Percentiles rank a stretch among this genome's conserved stretches.
These are phyloP conservation scores for Pichia cabralensis DNA, from an alignment of 805 yeast genomes.

Conservation along the genomic window DNA sequence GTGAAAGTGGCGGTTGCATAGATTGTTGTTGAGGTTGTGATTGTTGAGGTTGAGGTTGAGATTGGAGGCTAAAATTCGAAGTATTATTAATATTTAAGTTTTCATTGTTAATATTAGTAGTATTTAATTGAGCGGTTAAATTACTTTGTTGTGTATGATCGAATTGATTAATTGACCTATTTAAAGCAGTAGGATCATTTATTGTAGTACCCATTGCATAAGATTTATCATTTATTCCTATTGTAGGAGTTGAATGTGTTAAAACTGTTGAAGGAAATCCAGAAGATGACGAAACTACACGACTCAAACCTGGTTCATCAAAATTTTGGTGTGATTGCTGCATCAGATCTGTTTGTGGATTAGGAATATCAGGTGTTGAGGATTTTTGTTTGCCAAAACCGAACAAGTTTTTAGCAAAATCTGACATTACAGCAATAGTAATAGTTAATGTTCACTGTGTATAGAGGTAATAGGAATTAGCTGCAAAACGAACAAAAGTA, in stretches of 20 bases:
- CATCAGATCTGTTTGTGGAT: not conserved
- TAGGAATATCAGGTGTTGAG: not conserved
- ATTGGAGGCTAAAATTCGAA: not conserved
- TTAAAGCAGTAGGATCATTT: constrained; percentile 25
- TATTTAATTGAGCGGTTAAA: constrained; percentile 13
- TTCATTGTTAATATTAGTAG: constrained; percentile 1
- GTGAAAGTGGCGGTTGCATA: too few relatives aligned
- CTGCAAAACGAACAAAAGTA: too few relatives aligned
- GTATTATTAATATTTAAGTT: not conserved
- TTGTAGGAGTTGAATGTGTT: constrained; percentile 52
- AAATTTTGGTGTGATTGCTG: constrained; percentile 3
- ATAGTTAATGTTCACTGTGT: too few relatives aligned
- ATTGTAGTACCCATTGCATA: constrained; percentile 64
- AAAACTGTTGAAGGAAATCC: constrained; percentile 28
- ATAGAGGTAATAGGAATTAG: too few relatives aligned
- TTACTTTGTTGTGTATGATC: constrained; percentile 18
- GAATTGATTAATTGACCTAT: constrained; percentile 26
- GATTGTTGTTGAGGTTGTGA: constrained; percentile 1
- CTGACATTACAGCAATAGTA: too few relatives aligned
- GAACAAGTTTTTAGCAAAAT: constrained; percentile 18
- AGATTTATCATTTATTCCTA: constrained; percentile 52
- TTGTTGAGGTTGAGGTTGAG: not conserved
- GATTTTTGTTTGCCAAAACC: constrained; percentile 13
- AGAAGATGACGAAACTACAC: constrained; percentile 6
- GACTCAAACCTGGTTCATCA: constrained; percentile 6